Evolutionary conservation across 2,329 filamentous ascomycete genomes (phyloP), one percentile per base, ranked within the genome.

Genomic region (Fusarium zealandicum): DNA sequence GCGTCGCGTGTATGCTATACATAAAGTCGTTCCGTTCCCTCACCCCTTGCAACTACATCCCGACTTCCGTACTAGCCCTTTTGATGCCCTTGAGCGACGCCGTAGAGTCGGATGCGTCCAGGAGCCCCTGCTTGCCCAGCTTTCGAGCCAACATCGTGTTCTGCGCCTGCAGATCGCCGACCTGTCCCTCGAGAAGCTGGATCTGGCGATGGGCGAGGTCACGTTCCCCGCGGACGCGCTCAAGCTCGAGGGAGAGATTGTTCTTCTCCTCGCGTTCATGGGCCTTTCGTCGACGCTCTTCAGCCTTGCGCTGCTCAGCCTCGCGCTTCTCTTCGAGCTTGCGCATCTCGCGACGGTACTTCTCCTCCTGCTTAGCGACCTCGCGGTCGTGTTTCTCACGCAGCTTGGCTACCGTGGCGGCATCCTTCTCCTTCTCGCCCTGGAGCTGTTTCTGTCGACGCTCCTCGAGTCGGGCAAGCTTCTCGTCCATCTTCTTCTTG

Each of bases 281-380:
- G 16, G 75, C 72, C 71, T 86, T 87, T 20, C 73, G 74, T 38
- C 73, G 74, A 20, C 78, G 72, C 39, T 81, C 79, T 51, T 81
- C 80, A 1, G 81, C 80, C 71, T 87, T 89, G 63, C 76, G 78
- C 54, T 84, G 78, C 66, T 92, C 89, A 51, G 80, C 81, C 52
- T 79, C 77, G 40, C 84, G 83, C 73, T 85, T 85, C 59, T 85
- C 81, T 59, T 90, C 84, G 2, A 90, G 74, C 71, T 87, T 88
- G 57, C 76, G 76, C 38, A 89, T 75, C 66, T 91, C 87, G 11
- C 80, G 80, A 58, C 82, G 80, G 63, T 87, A 86, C 62, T 86
- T 88, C 28, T 86, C 86, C 61, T 88, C 83, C 45, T 87, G 83
- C 68, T 88, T 90, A 36, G 83, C 82, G 0, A 87, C 70, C 59